Conservation (phyloP, 306 rosid genomes). For the Inga laurina region DNA sequence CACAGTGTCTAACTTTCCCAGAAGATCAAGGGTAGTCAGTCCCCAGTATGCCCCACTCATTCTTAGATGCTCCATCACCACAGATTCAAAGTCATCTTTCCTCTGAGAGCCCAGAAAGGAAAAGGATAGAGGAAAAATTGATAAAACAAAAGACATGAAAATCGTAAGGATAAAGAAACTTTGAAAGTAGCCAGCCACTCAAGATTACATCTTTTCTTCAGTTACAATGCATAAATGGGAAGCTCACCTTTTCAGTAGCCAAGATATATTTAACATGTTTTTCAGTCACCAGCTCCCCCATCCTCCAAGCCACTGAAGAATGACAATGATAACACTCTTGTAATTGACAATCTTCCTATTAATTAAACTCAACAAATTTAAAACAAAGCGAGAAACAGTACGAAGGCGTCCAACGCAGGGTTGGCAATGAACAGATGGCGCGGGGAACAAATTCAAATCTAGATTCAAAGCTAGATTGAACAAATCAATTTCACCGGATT, state of each 20-base stretch:
- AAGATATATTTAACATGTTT: conserved; percentile 72
- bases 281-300: conserved; percentile 71
- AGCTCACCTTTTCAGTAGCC: conserved; percentile 68
- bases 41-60: conserved; percentile 96
- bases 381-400: too few relatives aligned
- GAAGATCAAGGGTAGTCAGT: conserved; percentile 71
- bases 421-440: not conserved
- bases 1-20: conserved; percentile 68
- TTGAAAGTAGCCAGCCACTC: conserved; percentile 12
- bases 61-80: conserved; percentile 85
- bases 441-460: not conserved
- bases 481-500: not conserved
- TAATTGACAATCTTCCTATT: not conserved
- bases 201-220: not conserved
- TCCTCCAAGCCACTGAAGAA: conserved; percentile 33
- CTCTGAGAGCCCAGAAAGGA: conserved; percentile 40
- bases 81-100: conserved; percentile 80
- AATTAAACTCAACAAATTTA: too few relatives aligned
- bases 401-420: not conserved
- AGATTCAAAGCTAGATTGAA: not conserved
- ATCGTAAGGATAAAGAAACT: not conserved
- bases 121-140: not conserved
- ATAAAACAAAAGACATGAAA: not conserved
- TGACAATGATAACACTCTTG: not conserved
- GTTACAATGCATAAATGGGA: not conserved